A percentile compares a stretch with the other conserved stretches of the same genome.
Evolutionary conservation across 768 basidiomycete species (phyloP).

Genomic region (Albatrellus ellisii): DNA sequence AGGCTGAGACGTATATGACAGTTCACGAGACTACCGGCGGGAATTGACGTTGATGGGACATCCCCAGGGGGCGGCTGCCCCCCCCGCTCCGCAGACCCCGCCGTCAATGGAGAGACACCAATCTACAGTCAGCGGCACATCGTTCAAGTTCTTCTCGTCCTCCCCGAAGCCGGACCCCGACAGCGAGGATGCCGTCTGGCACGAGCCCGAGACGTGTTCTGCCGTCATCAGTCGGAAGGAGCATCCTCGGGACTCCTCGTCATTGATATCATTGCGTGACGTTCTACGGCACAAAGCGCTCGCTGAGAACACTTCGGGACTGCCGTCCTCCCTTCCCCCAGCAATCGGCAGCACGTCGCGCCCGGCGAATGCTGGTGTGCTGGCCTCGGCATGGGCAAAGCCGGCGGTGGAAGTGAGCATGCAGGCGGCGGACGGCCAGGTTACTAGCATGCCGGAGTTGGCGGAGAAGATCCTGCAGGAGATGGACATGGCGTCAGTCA

Average conservation of each 20-base stretch:
- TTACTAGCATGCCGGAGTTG: conserved; percentile 24
- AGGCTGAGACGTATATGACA: conserved; percentile 17
- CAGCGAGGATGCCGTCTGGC: conserved; percentile 41
- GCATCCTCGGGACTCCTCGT: conserved; percentile 44
- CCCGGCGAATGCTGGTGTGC: conserved; percentile 12
- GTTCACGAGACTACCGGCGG: conserved; percentile 44
- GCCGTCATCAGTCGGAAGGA: conserved; percentile 51
- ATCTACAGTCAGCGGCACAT: conserved; percentile 17
- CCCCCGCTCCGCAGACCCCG: not conserved
- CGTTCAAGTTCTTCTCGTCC: conserved; percentile 37
- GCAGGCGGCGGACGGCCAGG: conserved; percentile 36
- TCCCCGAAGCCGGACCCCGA: conserved; percentile 43
- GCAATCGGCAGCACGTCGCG: conserved; percentile 11
- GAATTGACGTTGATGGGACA: conserved; percentile 22
- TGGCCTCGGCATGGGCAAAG: conserved; percentile 37
- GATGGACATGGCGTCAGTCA: conserved; percentile 21
- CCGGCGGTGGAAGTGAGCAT: conserved; percentile 43
- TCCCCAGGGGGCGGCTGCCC: not conserved
- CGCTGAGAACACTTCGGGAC: conserved; percentile 18
- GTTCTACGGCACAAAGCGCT: conserved; percentile 44
- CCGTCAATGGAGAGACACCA: conserved; percentile 11
- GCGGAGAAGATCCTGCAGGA: conserved; percentile 33
- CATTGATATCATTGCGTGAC: conserved; percentile 44
- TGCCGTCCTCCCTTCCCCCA: conserved; percentile 15
- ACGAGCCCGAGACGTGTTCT: conserved; percentile 47